Evolutionary conservation across 345 rosid species (phyloP).

Genomic region (Viola odorata): DNA sequence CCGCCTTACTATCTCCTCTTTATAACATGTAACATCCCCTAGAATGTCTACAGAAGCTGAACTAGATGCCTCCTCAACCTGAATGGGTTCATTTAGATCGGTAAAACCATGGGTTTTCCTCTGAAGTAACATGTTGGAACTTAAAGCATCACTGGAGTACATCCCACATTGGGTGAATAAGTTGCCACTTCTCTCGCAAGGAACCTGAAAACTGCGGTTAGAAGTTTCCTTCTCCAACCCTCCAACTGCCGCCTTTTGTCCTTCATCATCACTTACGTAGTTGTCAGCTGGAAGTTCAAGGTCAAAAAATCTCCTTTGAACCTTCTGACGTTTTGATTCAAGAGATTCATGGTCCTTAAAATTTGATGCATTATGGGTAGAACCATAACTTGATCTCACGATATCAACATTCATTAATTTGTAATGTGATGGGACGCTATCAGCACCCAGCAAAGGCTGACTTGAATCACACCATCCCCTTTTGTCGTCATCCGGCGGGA

Average conservation of each 20-base stretch:
- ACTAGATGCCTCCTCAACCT: conserved; percentile 32
- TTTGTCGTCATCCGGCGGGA: conserved; percentile 21
- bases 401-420: conserved; percentile 28
- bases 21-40: conserved; percentile 14
- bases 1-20: conserved; percentile 20
- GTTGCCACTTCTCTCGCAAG: conserved; percentile 10
- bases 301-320: conserved; percentile 47
- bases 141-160: conserved; percentile 23
- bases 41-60: conserved; percentile 22
- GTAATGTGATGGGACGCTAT: conserved; percentile 36
- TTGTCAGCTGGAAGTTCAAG: conserved; percentile 57
- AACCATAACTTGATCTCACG: conserved; percentile 28
- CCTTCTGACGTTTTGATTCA: conserved; percentile 34
- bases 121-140: conserved; percentile 13
- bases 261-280: conserved; percentile 41
- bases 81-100: conserved; percentile 51
- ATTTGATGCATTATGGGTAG: conserved; percentile 27
- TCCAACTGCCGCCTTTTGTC: conserved; percentile 20
- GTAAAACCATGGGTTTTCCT: conserved; percentile 29
- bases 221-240: conserved; percentile 16
- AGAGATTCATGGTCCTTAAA: conserved; percentile 24
- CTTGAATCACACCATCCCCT: conserved; percentile 12
- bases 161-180: conserved; percentile 9
- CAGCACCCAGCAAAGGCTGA: conserved; percentile 24
- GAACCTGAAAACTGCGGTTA: conserved; percentile 19